Conservation (phyloP, 2,329 filamentous ascomycete species). For the Fusarium sp. region DNA sequence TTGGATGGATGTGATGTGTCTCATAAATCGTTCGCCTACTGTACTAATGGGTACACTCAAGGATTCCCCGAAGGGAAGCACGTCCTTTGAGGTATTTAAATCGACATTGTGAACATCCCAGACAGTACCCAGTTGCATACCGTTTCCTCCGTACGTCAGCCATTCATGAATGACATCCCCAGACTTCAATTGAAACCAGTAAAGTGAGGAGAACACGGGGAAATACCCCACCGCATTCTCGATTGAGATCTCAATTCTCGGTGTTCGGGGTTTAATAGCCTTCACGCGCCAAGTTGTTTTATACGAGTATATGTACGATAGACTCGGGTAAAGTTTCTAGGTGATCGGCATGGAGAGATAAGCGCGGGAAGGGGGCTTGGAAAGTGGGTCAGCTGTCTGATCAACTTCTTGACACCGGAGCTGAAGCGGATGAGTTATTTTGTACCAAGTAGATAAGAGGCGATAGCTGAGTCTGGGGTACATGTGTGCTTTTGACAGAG, state of each 20-base stretch:
- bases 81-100: slow-evolving; percentile 7
- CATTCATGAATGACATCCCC: not conserved
- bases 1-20: not conserved
- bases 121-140: not conserved
- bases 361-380: not conserved
- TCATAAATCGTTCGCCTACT: not conserved
- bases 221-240: not conserved
- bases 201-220: not conserved
- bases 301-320: not conserved
- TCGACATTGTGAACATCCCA: not conserved
- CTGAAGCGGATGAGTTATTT: not conserved
- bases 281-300: not conserved
- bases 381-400: not conserved
- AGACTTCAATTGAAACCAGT: not conserved
- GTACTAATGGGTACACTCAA: not conserved
- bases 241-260: not conserved
- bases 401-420: not conserved
- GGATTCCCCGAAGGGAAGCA: not conserved
- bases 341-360: not conserved
- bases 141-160: not conserved
- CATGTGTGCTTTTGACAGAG: not conserved
- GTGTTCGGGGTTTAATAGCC: not conserved
- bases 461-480: not conserved
- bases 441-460: not conserved
- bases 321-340: slow-evolving; percentile 5